These are phyloP conservation scores for Bertia moriformis DNA, from an alignment of 2,329 filamentous ascomycete genomes.

Conservation along the genomic window DNA sequence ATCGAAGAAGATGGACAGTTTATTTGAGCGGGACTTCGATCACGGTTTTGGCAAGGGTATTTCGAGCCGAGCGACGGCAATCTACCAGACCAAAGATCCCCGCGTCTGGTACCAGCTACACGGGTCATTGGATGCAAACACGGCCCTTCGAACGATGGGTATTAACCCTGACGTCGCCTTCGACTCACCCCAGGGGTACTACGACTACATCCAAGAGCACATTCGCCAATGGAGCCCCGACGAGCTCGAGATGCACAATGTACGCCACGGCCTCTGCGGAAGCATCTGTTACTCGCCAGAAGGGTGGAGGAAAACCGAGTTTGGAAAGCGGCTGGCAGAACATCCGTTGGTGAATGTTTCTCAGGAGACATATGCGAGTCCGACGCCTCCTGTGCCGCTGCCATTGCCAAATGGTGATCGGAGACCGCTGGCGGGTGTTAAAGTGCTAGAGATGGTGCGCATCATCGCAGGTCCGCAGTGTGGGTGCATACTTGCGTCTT, in stretches of 20 bases:
- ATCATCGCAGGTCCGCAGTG: slow-evolving; percentile 27
- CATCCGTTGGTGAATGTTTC: slow-evolving; percentile 4
- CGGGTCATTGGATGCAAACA: neutral
- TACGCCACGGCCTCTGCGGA: slow-evolving; percentile 3
- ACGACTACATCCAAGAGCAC: slow-evolving; percentile 2
- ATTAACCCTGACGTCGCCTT: slow-evolving; percentile 1
- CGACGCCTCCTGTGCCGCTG: slow-evolving; percentile 2
- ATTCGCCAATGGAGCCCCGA: slow-evolving; percentile 1
- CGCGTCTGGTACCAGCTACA: slow-evolving; percentile 1
- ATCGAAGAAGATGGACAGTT: slow-evolving; percentile 1
- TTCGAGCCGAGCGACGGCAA: slow-evolving; percentile 2
- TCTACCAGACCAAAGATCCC: neutral
- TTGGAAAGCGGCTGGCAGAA: slow-evolving; percentile 4
- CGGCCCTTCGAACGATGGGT: neutral
- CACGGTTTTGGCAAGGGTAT: slow-evolving; percentile 2
- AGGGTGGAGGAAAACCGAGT: slow-evolving; percentile 4
- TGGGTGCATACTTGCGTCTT: slow-evolving; percentile 22
- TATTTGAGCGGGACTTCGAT: slow-evolving; percentile 2
- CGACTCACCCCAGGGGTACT: slow-evolving; percentile 2
- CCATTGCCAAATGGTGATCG: neutral
- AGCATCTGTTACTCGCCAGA: slow-evolving; percentile 4
- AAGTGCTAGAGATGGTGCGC: slow-evolving; percentile 21
- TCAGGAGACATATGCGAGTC: neutral
- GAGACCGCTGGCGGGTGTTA: slow-evolving; percentile 10
- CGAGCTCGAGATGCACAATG: slow-evolving; percentile 3